phyloP scores from a whole-genome alignment of 306 rosid species.

The Quercus variabilis region DNA sequence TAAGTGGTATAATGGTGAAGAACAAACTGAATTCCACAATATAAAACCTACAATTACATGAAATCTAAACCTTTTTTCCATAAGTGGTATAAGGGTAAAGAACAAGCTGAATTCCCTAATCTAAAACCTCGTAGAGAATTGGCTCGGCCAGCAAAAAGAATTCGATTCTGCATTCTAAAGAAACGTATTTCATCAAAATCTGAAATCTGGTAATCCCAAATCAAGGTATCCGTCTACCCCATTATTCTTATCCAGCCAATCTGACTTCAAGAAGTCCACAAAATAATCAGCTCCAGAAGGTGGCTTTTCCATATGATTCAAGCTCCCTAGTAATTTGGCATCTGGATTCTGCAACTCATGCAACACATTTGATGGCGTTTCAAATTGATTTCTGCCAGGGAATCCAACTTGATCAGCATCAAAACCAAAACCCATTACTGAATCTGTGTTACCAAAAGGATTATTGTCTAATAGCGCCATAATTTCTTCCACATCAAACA shows the following conservation, averaged over 20 bases:
- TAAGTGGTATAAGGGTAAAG: too few species aligned
- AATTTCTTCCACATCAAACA: slow-evolving; percentile 63
- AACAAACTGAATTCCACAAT: too few species aligned
- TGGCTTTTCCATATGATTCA: slow-evolving; percentile 52
- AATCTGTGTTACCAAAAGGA: slow-evolving; percentile 18
- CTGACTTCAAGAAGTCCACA: slow-evolving; percentile 56
- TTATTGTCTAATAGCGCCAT: slow-evolving; percentile 36
- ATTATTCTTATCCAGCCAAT: slow-evolving; percentile 26
- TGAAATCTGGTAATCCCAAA: slow-evolving; percentile 21
- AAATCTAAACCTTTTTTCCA: too few species aligned
- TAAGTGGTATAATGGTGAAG: too few species aligned
- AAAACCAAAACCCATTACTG: slow-evolving; percentile 22
- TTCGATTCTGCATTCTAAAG: not conserved
- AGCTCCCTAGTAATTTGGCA: slow-evolving; percentile 63
- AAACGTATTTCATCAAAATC: not conserved
- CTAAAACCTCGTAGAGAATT: slow-evolving; percentile 51
- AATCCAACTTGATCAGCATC: slow-evolving; percentile 19
- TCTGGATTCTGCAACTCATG: slow-evolving; percentile 59
- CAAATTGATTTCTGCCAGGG: slow-evolving; percentile 15
- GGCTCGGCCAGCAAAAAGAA: slow-evolving; percentile 20
- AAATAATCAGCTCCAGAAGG: slow-evolving; percentile 42
- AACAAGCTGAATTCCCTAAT: slow-evolving; percentile 34
- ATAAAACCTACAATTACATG: too few species aligned
- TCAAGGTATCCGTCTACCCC: slow-evolving; percentile 35
- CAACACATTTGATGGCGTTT: slow-evolving; percentile 32